phyloP scores from a whole-genome alignment of 768 basidiomycete species.

The Cyathus striatus region DNA sequence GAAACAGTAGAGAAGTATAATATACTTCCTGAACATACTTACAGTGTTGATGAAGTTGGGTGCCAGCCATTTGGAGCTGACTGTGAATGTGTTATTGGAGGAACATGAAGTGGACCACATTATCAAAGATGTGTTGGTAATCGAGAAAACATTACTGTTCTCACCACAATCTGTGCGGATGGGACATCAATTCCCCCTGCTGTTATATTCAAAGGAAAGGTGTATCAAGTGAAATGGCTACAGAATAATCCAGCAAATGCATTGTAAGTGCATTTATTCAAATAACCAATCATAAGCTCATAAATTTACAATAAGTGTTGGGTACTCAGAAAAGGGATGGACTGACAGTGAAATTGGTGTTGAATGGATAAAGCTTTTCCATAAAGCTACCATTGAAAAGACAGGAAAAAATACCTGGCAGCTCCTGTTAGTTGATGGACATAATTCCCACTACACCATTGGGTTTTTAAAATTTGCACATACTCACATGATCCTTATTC shows the following conservation, averaged over 20 bases:
- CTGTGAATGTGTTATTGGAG: neutral
- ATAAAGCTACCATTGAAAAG: constrained; percentile 5
- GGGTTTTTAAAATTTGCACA: constrained; percentile 22
- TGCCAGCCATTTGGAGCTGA: neutral
- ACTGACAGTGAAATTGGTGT: constrained; percentile 30
- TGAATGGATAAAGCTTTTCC: constrained; percentile 29
- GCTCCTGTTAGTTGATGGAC: constrained; percentile 28
- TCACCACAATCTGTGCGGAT: constrained; percentile 37
- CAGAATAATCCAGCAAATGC: constrained; percentile 20
- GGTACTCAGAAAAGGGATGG: constrained; percentile 23
- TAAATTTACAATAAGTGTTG: constrained; percentile 9
- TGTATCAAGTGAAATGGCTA: constrained; percentile 19
- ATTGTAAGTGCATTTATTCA: constrained; percentile 9
- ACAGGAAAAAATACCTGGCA: constrained; percentile 5
- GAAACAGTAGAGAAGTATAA: neutral
- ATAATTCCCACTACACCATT: constrained; percentile 22
- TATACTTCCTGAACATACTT: neutral
- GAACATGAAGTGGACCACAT: constrained; percentile 8
- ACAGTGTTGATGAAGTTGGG: neutral
- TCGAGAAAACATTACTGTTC: constrained; percentile 32
- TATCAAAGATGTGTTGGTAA: constrained; percentile 27
- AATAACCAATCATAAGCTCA: neutral
- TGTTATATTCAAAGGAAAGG: constrained; percentile 27
- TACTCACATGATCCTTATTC: constrained; percentile 18
- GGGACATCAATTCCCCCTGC: constrained; percentile 19